Evolutionary conservation across 371 early-diverging fungal genomes (phyloP).

Genomic region (Mortierella sp.): DNA sequence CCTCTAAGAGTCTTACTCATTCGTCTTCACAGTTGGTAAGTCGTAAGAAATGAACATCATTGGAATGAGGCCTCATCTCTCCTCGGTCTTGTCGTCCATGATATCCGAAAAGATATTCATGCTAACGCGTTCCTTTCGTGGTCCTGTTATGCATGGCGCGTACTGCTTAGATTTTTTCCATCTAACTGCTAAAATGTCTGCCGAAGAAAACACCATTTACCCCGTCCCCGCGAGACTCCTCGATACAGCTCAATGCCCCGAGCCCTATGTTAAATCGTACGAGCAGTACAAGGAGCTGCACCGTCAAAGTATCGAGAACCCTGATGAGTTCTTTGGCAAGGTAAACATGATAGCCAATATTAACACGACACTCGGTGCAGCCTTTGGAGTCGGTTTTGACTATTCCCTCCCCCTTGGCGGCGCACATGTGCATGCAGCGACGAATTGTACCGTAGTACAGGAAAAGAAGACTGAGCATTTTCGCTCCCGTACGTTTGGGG

Average conservation of each 20-base stretch:
- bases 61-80: too few species aligned
- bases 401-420: not conserved
- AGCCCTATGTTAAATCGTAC: slow-evolving; percentile 80
- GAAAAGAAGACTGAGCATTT: too few species aligned
- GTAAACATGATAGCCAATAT: slow-evolving; percentile 54
- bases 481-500: too few species aligned
- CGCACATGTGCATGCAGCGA: not conserved
- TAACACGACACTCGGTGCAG: too few species aligned
- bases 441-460: not conserved
- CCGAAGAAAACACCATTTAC: slow-evolving; percentile 53
- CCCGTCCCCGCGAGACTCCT: slow-evolving; percentile 70
- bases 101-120: too few species aligned
- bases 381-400: not conserved
- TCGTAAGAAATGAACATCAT: too few species aligned
- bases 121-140: not conserved
- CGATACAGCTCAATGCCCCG: slow-evolving; percentile 58
- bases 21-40: too few species aligned
- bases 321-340: slow-evolving; percentile 88
- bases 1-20: too few species aligned
- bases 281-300: slow-evolving; percentile 86
- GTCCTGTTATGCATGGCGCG: too few species aligned
- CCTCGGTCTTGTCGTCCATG: too few species aligned
- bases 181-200: slow-evolving; percentile 14
- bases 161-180: too few species aligned
- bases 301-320: slow-evolving; percentile 83